phyloP scores from a whole-genome alignment of 345 rosid species.

The Gossypioides kirkii region DNA sequence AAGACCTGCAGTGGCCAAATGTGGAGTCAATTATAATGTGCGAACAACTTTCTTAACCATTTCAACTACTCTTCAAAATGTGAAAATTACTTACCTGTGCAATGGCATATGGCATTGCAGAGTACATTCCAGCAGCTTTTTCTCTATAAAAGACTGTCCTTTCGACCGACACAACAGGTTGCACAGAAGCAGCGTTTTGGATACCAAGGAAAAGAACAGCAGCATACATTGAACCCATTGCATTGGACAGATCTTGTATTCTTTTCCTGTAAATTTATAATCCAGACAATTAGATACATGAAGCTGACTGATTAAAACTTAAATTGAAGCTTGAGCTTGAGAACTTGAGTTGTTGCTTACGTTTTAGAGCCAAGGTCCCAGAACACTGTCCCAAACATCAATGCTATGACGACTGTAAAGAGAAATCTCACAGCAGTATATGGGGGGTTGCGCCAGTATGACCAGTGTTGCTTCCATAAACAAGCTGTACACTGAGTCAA shows the following conservation, averaged over 20 bases:
- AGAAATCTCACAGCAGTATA: constrained; percentile 65
- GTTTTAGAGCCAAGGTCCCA: constrained; percentile 64
- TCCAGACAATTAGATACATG: background rate
- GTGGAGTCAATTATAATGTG: background rate
- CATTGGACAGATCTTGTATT: constrained; percentile 49
- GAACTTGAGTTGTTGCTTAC: constrained; percentile 28
- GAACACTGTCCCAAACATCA: constrained; percentile 64
- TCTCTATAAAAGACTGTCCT: constrained; percentile 76
- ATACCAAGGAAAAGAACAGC: constrained; percentile 68
- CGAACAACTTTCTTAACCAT: background rate
- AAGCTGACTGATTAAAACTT: background rate
- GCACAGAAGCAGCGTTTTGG: constrained; percentile 53
- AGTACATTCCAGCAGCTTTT: constrained; percentile 24
- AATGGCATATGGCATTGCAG: constrained; percentile 60
- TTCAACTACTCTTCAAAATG: background rate
- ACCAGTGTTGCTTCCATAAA: constrained; percentile 67
- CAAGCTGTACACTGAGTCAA: constrained; percentile 55
- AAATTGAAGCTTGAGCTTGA: background rate
- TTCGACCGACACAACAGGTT: constrained; percentile 63
- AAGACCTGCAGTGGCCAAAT: constrained; percentile 37
- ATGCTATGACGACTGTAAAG: constrained; percentile 45
- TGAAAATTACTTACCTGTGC: constrained; percentile 31
- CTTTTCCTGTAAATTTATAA: constrained; percentile 23
- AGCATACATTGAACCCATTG: constrained; percentile 73
- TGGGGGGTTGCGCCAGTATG: constrained; percentile 72